These are phyloP conservation scores for Sistotremastrum niveocremeum DNA, from an alignment of 768 basidiomycete species.

Conservation along the genomic window DNA sequence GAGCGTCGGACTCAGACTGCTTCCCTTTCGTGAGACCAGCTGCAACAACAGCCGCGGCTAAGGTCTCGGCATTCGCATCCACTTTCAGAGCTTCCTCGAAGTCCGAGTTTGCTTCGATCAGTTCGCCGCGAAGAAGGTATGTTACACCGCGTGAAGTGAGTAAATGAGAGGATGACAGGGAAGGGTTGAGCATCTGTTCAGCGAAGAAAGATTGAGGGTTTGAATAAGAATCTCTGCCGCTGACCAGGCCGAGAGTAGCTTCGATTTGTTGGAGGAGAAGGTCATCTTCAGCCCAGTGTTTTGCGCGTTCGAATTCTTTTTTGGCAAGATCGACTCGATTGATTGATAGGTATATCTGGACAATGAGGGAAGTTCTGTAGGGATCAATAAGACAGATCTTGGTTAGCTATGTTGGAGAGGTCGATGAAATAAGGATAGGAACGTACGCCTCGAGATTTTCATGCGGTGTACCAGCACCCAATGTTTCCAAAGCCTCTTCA, in stretches of 20 bases:
- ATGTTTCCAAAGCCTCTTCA: constrained; percentile 86
- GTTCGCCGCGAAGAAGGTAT: constrained; percentile 63
- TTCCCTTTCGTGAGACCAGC: constrained; percentile 43
- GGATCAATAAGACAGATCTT: neutral
- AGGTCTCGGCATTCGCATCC: constrained; percentile 40
- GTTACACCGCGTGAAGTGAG: constrained; percentile 71
- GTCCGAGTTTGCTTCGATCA: constrained; percentile 65
- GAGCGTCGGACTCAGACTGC: constrained; percentile 47
- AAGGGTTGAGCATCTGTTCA: constrained; percentile 73
- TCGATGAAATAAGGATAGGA: neutral
- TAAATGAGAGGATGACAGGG: constrained; percentile 57
- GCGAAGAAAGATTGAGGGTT: constrained; percentile 54
- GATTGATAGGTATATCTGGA: constrained; percentile 85
- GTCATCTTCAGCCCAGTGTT: constrained; percentile 81
- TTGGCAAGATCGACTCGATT: constrained; percentile 78
- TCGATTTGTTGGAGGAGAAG: constrained; percentile 83
- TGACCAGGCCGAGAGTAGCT: constrained; percentile 62
- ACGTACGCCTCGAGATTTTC: constrained; percentile 83
- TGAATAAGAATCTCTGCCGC: constrained; percentile 47
- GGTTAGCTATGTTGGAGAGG: neutral
- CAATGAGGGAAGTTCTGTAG: constrained; percentile 61
- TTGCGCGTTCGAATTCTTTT: constrained; percentile 71
- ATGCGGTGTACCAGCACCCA: constrained; percentile 51
- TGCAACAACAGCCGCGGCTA: constrained; percentile 55
- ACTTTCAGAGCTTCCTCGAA: constrained; percentile 52